Evolutionary conservation across 2,329 filamentous ascomycete species (phyloP).

Genomic region (Claviceps lovelessii): DNA sequence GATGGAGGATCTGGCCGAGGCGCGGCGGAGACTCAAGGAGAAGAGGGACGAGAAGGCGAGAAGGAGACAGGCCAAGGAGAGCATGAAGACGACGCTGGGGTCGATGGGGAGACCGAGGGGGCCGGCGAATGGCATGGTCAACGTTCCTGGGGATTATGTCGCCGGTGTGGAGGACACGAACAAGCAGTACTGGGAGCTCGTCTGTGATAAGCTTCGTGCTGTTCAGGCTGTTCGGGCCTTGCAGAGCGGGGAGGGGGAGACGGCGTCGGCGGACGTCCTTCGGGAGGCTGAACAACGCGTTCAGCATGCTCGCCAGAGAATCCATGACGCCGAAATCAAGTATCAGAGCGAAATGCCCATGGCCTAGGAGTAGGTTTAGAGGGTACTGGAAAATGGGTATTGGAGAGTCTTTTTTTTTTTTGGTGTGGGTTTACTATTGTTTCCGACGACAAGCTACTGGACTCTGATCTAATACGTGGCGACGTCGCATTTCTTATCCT

Average conservation of each 20-base stretch:
- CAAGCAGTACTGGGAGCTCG: slow-evolving; percentile 25
- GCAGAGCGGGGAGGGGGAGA: slow-evolving; percentile 9
- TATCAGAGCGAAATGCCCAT: slow-evolving; percentile 18
- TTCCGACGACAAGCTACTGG: slow-evolving; percentile 1
- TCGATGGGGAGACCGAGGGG: slow-evolving; percentile 10
- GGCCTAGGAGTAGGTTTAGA: slow-evolving; percentile 3
- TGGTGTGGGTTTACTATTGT: not conserved
- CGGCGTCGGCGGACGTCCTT: slow-evolving; percentile 13
- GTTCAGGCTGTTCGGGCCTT: slow-evolving; percentile 22
- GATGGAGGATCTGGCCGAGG: slow-evolving; percentile 24
- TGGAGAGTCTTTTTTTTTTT: not conserved
- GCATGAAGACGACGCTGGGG: slow-evolving; percentile 14
- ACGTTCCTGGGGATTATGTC: slow-evolving; percentile 23
- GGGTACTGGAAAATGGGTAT: not conserved
- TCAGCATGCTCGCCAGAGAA: slow-evolving; percentile 18
- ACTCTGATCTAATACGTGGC: slow-evolving; percentile 2
- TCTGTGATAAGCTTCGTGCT: slow-evolving; percentile 27
- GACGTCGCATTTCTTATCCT: too few species aligned
- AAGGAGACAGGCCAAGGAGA: slow-evolving; percentile 23
- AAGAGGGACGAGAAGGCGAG: slow-evolving; percentile 27
- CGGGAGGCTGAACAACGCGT: slow-evolving; percentile 17
- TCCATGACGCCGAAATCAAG: slow-evolving; percentile 23
- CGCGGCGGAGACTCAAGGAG: slow-evolving; percentile 22
- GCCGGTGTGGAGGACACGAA: slow-evolving; percentile 15
- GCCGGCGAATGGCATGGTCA: slow-evolving; percentile 20